Base-by-base conservation (phyloP, 305 asterid species). In the Fraxinus albicans region DNA sequence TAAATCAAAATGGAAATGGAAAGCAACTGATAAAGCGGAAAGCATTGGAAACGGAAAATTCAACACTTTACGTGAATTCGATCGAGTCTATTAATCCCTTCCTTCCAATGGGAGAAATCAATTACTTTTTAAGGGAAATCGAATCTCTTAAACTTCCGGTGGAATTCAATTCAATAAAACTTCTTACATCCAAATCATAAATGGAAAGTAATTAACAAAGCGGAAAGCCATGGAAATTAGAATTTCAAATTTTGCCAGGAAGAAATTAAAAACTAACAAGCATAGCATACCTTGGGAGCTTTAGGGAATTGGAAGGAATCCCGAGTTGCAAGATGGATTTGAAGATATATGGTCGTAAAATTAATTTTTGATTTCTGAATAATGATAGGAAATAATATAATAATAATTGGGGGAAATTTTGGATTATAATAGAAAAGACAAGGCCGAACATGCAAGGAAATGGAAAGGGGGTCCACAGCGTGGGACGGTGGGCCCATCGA, bases 251-350 rank as follows among this genome's bases (percentile, higher is more conserved):
- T 58, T 58, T 6, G 25, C 19, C 67, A 6, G 27, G 10, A 0
- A n/a, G 27, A n/a, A 58, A 58, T 58, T n/a, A 58, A 58, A 81
- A 81, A 85, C 84, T 72, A 89, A 83, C 19, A 78, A 81, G 86
- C 96, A 88, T 89, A 93, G 47, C 47, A 8, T 40, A 40, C 97
- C 96, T 88, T 85, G 4, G 83, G 87, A 58, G 67, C 63, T 53
- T 53, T 17, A 53, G 63, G 63, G 63, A 53, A 53, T 53, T 17
- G 63, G 63, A 53, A 53, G 63, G 23, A 53, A 17, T 53, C 63
- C 63, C 23, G 63, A 53, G 63, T 53, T 53, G 63, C 63, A 53
- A 53, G 7, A 17, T 17, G 23, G 63, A 53, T 53, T 53, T 53
- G 63, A 8, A 53, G 63, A 53, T 53, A 53, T 53, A 50, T 50